phyloP scores from a whole-genome alignment of 1,139 yeast genomes.

The Suhomyces guaymorum region DNA sequence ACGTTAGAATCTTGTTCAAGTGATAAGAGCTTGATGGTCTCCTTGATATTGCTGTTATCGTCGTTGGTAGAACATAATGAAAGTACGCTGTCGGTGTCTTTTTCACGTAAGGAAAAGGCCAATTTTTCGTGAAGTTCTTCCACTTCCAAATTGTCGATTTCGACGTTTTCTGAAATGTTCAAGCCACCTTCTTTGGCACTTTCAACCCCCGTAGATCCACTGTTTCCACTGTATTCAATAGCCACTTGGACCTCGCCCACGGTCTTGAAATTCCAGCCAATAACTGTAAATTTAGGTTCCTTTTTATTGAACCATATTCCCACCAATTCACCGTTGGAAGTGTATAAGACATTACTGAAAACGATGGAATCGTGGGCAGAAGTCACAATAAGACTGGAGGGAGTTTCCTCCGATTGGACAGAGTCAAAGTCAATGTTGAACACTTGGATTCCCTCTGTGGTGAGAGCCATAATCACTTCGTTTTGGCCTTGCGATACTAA shows the following conservation, averaged over 20 bases:
- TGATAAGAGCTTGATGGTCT: constrained; percentile 30
- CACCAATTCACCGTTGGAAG: constrained; percentile 13
- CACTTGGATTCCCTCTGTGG: constrained; percentile 34
- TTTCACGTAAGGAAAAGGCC: constrained; percentile 9
- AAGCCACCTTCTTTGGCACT: constrained; percentile 12
- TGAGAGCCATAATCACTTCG: constrained; percentile 28
- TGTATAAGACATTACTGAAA: constrained; percentile 17
- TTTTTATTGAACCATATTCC: constrained; percentile 43
- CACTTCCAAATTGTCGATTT: constrained; percentile 24
- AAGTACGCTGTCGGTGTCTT: constrained; percentile 17
- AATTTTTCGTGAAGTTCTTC: constrained; percentile 28
- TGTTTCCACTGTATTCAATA: too few species aligned
- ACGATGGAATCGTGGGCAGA: constrained; percentile 9
- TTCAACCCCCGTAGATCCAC: too few species aligned
- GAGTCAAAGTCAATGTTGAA: constrained; percentile 26
- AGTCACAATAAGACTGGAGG: constrained; percentile 14
- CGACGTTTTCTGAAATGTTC: constrained; percentile 14
- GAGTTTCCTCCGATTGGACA: constrained; percentile 9
- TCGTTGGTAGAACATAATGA: constrained; percentile 38
- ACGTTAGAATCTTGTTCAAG: constrained; percentile 18
- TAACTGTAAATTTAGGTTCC: constrained; percentile 25
- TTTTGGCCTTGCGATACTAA: constrained; percentile 9
- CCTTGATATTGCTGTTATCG: constrained; percentile 36
- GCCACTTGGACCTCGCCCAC: constrained; percentile 20
- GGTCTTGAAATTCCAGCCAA: constrained; percentile 22